These are phyloP conservation scores for Dothideomycetidae sp. DNA, from an alignment of 2,329 filamentous ascomycete species.

Conservation along the genomic window DNA sequence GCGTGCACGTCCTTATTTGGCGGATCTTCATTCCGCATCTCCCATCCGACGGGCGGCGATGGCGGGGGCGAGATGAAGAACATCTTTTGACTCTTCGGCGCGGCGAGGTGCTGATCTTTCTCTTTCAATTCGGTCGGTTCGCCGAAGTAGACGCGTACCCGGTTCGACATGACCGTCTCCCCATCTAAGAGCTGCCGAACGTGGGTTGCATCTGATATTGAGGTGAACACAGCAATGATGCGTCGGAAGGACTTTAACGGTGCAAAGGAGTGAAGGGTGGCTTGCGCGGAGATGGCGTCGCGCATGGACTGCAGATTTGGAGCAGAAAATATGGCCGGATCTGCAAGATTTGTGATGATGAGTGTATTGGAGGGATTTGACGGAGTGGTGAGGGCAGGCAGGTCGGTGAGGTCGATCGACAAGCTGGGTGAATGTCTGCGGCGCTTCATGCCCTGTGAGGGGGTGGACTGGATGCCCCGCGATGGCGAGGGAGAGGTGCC, in stretches of 20 bases:
- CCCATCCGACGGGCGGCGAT: constrained; percentile 50
- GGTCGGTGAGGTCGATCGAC: constrained; percentile 57
- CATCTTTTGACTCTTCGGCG: constrained; percentile 45
- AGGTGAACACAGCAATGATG: constrained; percentile 66
- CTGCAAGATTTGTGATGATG: constrained; percentile 66
- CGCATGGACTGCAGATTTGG: constrained; percentile 62
- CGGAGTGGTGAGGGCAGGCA: constrained; percentile 57
- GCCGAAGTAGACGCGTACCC: constrained; percentile 51
- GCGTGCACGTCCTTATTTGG: constrained; percentile 53
- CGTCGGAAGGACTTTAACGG: constrained; percentile 71
- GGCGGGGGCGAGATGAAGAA: constrained; percentile 55
- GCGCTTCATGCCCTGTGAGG: constrained; percentile 10
- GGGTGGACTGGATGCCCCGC: not conserved
- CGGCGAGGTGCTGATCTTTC: constrained; percentile 34
- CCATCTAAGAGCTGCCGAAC: constrained; percentile 63
- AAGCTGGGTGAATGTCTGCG: constrained; percentile 36
- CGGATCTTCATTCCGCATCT: constrained; percentile 46
- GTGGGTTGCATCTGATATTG: constrained; percentile 51
- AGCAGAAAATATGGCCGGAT: constrained; percentile 57
- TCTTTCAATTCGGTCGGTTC: constrained; percentile 34
- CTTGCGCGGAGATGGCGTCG: constrained; percentile 53
- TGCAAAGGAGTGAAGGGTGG: constrained; percentile 61
- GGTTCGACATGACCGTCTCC: constrained; percentile 56
- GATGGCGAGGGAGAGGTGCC: constrained; percentile 1
- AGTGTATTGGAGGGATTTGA: constrained; percentile 70